A percentile compares a stretch with the other conserved stretches of the same genome.
phyloP scores from a whole-genome alignment of 768 basidiomycete species.

The Russula olivacea region DNA sequence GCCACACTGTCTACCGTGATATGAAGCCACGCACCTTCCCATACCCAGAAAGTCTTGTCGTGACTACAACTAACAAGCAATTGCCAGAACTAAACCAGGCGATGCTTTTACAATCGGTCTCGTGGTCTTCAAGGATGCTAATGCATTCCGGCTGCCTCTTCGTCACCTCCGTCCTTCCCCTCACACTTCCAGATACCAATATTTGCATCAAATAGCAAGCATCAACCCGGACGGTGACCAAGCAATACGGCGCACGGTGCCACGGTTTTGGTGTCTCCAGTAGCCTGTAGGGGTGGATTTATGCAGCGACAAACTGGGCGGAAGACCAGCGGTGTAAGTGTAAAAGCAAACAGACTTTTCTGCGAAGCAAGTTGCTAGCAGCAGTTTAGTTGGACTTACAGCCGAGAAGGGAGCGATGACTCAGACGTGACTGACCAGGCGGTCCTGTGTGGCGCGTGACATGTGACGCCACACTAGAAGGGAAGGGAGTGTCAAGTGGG shows the following conservation, averaged over 20 bases:
- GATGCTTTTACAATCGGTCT: constrained; percentile 82
- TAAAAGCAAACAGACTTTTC: constrained; percentile 91
- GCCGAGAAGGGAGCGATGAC: too few relatives aligned
- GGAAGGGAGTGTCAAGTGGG: too few relatives aligned
- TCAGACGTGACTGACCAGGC: too few relatives aligned
- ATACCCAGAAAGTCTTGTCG: constrained; percentile 98
- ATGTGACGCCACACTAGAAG: too few relatives aligned
- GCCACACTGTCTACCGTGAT: background rate
- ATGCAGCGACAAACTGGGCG: constrained; percentile 44
- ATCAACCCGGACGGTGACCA: constrained; percentile 87
- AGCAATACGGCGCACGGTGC: constrained; percentile 76
- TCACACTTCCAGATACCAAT: constrained; percentile 88
- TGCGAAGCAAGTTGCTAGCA: constrained; percentile 90
- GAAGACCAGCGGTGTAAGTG: constrained; percentile 42
- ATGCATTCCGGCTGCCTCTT: constrained; percentile 53
- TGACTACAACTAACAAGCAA: constrained; percentile 90
- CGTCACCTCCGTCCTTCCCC: constrained; percentile 37
- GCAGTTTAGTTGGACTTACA: constrained; percentile 60
- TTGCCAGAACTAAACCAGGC: constrained; percentile 39
- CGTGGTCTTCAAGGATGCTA: constrained; percentile 86
- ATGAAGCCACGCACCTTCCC: constrained; percentile 67
- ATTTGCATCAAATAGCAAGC: constrained; percentile 89
- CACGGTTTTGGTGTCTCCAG: constrained; percentile 83
- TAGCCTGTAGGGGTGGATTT: constrained; percentile 70
- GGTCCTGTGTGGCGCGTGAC: too few relatives aligned